Base-by-base conservation (phyloP, 805 yeast species). In the Naumovozyma dairenensis region DNA sequence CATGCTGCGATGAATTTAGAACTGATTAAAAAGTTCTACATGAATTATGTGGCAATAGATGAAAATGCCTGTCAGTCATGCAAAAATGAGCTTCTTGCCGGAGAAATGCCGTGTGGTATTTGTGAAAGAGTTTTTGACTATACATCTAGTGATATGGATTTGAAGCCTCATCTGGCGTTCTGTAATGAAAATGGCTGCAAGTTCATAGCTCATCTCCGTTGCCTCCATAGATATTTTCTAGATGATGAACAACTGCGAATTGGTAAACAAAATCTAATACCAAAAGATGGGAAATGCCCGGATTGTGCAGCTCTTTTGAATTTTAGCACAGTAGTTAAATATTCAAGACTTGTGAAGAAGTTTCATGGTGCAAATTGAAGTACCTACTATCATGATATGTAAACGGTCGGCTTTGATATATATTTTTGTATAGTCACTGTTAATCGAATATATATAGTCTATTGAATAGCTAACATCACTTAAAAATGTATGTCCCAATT, bases 401-500 rank as follows among this genome's bases (percentile, higher is more conserved):
- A n/a, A n/a, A n/a, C n/a, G n/a, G n/a, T n/a, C n/a, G n/a, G n/a
- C n/a, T n/a, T n/a, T n/a, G n/a, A n/a, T 21, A 12, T 32, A 16
- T 28, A 9, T 30, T 7, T 32, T 18, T 26, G n/a, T 17, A 17
- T 39, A 22, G n/a, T n/a, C n/a, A n/a, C n/a, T n/a, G n/a, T n/a
- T n/a, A n/a, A n/a, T n/a, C n/a, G n/a, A n/a, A n/a, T n/a, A n/a
- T n/a, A n/a, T n/a, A n/a, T n/a, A n/a, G n/a, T n/a, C n/a, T n/a
- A n/a, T n/a, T n/a, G n/a, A n/a, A n/a, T n/a, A n/a, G n/a, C n/a
- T n/a, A n/a, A n/a, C n/a, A n/a, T n/a, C n/a, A n/a, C 12, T 34
- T 43, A 51, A 28, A 66, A 50, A 25, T 42, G 34, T n/a, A 72
- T 58, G 14, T 51, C 48, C 83, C 84, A 79, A 15, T 59, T 57